Percentiles rank a stretch among this genome's conserved stretches.
phyloP scores from a whole-genome alignment of 192 early-diverging fungal species.

The Umbelopsis isabellina region DNA sequence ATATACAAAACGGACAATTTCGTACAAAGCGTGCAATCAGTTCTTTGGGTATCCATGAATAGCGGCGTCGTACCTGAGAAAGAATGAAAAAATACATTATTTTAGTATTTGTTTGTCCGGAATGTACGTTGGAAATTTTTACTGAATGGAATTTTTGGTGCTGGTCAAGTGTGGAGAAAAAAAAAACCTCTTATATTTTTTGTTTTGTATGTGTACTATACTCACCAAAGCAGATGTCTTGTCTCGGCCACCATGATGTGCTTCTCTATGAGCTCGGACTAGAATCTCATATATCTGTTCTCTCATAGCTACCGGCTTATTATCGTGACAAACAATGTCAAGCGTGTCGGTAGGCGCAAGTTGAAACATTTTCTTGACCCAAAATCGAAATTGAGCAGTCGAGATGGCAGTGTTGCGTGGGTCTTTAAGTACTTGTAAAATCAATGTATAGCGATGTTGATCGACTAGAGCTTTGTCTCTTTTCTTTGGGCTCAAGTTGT shows the following conservation, averaged over 20 bases:
- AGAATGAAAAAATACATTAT: slow-evolving; percentile 5
- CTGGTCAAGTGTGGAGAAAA: too few relatives aligned
- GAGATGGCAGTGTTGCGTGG: slow-evolving; percentile 56
- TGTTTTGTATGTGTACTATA: background rate
- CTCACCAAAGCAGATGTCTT: slow-evolving; percentile 58
- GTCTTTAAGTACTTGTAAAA: slow-evolving; percentile 52
- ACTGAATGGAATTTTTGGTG: background rate
- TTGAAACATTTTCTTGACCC: slow-evolving; percentile 61
- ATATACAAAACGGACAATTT: slow-evolving; percentile 45
- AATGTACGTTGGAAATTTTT: background rate
- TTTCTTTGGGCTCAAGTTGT: slow-evolving; percentile 52
- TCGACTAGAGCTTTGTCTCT: slow-evolving; percentile 55
- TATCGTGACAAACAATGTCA: slow-evolving; percentile 51
- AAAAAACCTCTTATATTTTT: background rate
- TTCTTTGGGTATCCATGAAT: slow-evolving; percentile 47
- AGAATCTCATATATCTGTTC: slow-evolving; percentile 55
- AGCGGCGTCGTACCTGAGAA: slow-evolving; percentile 35
- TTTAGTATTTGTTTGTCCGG: slow-evolving; percentile 20
- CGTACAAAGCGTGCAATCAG: slow-evolving; percentile 42
- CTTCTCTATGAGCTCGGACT: slow-evolving; percentile 50
- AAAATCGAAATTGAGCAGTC: slow-evolving; percentile 58
- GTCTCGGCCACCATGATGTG: slow-evolving; percentile 57
- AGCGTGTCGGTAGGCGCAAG: slow-evolving; percentile 36
- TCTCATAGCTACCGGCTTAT: slow-evolving; percentile 55
- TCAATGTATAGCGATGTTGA: slow-evolving; percentile 51